These are phyloP conservation scores for Neofusicoccum kwambonambiense DNA, from an alignment of 2,329 filamentous ascomycete species.

Conservation along the genomic window DNA sequence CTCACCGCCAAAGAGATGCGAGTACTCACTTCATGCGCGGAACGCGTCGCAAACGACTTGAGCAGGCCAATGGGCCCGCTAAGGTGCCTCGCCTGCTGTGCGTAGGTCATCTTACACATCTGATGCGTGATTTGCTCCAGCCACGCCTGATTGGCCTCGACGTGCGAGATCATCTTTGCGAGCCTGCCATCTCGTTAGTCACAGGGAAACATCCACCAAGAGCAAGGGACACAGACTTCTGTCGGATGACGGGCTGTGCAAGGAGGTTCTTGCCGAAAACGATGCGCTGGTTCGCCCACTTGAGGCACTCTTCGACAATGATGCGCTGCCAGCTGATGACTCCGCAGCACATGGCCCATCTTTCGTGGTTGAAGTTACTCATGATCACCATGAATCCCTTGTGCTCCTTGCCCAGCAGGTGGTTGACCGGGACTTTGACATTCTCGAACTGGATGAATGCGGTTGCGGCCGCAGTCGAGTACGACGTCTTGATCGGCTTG, in stretches of 20 bases:
- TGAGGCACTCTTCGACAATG: slow-evolving; percentile 79
- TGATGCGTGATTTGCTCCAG: slow-evolving; percentile 82
- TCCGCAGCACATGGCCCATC: slow-evolving; percentile 70
- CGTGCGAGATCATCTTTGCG: slow-evolving; percentile 81
- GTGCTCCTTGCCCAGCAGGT: slow-evolving; percentile 78
- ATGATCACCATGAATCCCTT: slow-evolving; percentile 84
- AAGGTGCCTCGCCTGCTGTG: slow-evolving; percentile 70
- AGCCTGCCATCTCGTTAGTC: slow-evolving; percentile 48
- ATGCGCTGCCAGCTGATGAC: slow-evolving; percentile 65
- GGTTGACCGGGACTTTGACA: slow-evolving; percentile 77
- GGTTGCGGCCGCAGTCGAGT: slow-evolving; percentile 76
- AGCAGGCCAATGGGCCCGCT: slow-evolving; percentile 80
- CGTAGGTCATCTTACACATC: slow-evolving; percentile 82
- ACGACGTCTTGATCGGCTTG: slow-evolving; percentile 75
- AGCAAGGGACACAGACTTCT: slow-evolving; percentile 58
- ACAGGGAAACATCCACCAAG: not conserved
- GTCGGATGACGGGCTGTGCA: slow-evolving; percentile 76
- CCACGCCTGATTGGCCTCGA: slow-evolving; percentile 83
- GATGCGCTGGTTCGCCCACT: slow-evolving; percentile 83
- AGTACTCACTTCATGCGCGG: slow-evolving; percentile 62
- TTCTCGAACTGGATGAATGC: slow-evolving; percentile 81
- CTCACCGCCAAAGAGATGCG: not conserved
- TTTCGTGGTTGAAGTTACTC: slow-evolving; percentile 85
- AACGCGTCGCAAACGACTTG: slow-evolving; percentile 74
- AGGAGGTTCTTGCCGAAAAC: slow-evolving; percentile 82